Conservation (phyloP, 306 rosid genomes). For the Trifolium fragiferum region DNA sequence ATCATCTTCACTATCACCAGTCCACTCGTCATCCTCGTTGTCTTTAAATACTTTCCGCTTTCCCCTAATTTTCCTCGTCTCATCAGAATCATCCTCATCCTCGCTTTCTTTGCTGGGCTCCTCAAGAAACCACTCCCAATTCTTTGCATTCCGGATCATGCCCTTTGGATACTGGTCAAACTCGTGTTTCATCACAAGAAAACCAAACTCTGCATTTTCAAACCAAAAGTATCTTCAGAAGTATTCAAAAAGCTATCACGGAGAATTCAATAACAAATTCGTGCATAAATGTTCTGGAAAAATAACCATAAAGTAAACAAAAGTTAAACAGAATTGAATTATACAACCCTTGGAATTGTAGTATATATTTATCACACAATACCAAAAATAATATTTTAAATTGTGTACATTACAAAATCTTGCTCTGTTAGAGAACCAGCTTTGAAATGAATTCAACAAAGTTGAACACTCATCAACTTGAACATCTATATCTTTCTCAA, state of each 20-base stretch:
- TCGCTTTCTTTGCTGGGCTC: slow-evolving; percentile 59
- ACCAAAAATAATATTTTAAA: background rate
- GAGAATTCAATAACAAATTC: slow-evolving; percentile 2
- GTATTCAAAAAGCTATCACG: slow-evolving; percentile 5
- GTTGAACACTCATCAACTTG: slow-evolving; percentile 3
- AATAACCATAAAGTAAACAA: slow-evolving; percentile 15
- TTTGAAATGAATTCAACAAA: slow-evolving; percentile 1
- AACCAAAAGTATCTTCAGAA: slow-evolving; percentile 25
- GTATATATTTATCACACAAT: background rate
- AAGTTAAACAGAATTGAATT: background rate
- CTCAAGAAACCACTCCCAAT: slow-evolving; percentile 87
- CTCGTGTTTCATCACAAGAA: slow-evolving; percentile 73
- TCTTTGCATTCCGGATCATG: slow-evolving; percentile 53
- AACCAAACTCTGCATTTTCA: slow-evolving; percentile 78
- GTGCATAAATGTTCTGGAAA: background rate
- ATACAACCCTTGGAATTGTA: background rate
- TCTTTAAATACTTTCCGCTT: slow-evolving; percentile 55
- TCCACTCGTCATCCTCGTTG: slow-evolving; percentile 68
- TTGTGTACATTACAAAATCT: background rate
- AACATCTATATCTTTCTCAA: background rate
- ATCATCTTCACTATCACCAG: slow-evolving; percentile 69
- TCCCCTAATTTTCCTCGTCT: slow-evolving; percentile 39
- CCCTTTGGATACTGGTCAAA: slow-evolving; percentile 76
- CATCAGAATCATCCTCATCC: slow-evolving; percentile 51
- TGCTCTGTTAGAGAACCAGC: background rate